These are phyloP conservation scores for Aspergillus niger DNA, from an alignment of 2,329 filamentous ascomycete species.

Conservation along the genomic window DNA sequence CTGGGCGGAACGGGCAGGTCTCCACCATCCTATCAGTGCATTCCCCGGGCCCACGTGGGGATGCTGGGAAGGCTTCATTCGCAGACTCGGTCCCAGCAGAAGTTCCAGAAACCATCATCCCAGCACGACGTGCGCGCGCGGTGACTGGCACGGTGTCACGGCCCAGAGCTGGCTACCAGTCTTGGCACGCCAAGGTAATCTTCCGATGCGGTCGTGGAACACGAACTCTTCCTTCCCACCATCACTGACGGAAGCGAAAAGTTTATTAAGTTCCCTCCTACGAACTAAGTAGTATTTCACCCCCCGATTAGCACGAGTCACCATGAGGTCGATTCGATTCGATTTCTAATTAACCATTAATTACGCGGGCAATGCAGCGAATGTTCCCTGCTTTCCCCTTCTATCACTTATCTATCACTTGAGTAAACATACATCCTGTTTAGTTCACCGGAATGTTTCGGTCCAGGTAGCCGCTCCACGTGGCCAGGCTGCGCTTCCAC, in stretches of 20 bases:
- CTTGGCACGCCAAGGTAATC: neutral
- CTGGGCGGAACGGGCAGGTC: neutral
- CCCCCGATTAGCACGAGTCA: too few species aligned
- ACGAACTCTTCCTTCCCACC: too few species aligned
- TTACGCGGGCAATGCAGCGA: too few species aligned
- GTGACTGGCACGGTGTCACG: neutral
- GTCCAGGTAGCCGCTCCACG: constrained; percentile 56
- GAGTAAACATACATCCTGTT: neutral
- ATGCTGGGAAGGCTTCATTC: too few species aligned
- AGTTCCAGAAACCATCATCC: neutral
- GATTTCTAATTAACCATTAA: too few species aligned
- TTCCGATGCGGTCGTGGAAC: neutral
- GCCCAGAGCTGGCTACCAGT: neutral
- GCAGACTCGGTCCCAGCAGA: too few species aligned
- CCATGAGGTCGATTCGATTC: too few species aligned
- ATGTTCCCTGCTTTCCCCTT: too few species aligned
- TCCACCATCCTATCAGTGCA: neutral
- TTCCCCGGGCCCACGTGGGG: neutral
- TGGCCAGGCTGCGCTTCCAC: constrained; percentile 53
- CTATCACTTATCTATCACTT: too few species aligned
- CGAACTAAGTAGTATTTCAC: too few species aligned
- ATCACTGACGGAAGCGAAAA: too few species aligned
- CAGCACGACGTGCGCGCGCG: neutral
- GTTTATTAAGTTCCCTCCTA: too few species aligned
- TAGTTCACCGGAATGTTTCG: constrained; percentile 36